phyloP scores from a whole-genome alignment of 139 green algal genomes.

The Volvox reticuliferus region DNA sequence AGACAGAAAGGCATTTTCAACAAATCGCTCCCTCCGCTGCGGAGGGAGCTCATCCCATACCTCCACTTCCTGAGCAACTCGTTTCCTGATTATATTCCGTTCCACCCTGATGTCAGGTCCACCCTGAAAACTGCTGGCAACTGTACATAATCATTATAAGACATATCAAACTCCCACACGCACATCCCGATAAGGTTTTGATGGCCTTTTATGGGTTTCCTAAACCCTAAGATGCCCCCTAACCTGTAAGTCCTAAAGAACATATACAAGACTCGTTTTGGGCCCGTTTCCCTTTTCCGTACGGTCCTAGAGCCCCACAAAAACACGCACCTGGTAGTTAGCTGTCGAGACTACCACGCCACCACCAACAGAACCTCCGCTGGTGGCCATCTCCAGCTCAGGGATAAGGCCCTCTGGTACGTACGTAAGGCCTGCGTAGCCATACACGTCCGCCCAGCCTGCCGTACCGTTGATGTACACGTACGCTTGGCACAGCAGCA shows the following conservation, averaged over 20 bases:
- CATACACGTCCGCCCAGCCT: background rate
- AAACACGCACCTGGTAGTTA: background rate
- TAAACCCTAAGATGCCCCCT: no score
- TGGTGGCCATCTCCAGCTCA: background rate
- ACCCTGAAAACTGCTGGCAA: no score
- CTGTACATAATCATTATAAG: no score
- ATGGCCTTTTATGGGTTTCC: no score
- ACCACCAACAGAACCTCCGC: background rate
- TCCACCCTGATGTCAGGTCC: no score
- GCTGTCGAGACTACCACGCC: background rate
- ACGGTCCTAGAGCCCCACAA: no score
- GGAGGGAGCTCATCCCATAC: no score
- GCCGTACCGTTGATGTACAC: constrained; percentile 27
- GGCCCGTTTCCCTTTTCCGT: background rate
- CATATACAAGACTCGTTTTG: background rate
- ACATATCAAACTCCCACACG: no score
- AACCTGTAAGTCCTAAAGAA: background rate
- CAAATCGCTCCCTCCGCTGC: no score
- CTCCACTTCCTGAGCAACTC: no score
- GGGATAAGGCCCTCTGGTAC: background rate
- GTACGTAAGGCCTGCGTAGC: background rate
- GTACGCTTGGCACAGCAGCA: constrained; percentile 35
- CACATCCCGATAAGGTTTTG: no score
- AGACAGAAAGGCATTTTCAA: background rate
- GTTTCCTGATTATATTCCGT: no score